A percentile compares a stretch with the other conserved stretches of the same genome.
Evolutionary conservation across 1,139 yeast genomes (phyloP).

Genomic region (Geotrichum cucujoidarum): DNA sequence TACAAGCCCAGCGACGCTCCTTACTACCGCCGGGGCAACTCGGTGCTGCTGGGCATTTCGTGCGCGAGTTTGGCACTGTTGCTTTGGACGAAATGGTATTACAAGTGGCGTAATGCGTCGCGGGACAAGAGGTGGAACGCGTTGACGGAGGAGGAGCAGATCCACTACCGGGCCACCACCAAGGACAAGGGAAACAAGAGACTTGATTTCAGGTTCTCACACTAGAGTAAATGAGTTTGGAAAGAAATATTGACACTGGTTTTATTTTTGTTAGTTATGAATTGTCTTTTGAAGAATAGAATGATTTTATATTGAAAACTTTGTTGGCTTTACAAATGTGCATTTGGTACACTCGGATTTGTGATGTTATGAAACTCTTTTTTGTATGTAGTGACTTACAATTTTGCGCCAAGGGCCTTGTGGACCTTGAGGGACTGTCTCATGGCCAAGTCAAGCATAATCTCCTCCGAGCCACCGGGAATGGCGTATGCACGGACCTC

Average conservation of each 20-base stretch:
- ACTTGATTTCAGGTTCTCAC: constrained; percentile 46
- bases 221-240: too few species aligned
- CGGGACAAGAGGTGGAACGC: constrained; percentile 46
- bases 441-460: constrained; percentile 42
- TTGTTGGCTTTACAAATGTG: too few species aligned
- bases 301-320: too few species aligned
- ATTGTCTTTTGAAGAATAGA: background rate
- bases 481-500: constrained; percentile 44
- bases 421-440: constrained; percentile 41
- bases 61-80: constrained; percentile 28
- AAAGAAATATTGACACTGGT: too few species aligned
- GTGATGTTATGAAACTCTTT: background rate
- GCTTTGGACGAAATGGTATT: constrained; percentile 36
- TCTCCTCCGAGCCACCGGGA: constrained; percentile 46
- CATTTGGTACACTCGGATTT: too few species aligned
- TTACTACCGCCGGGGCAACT: constrained; percentile 51
- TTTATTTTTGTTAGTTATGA: background rate
- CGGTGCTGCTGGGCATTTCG: constrained; percentile 41
- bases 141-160: constrained; percentile 46
- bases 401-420: constrained; percentile 39
- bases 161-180: constrained; percentile 42
- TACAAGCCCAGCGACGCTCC: constrained; percentile 56
- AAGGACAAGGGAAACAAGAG: constrained; percentile 52
- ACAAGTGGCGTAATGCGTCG: constrained; percentile 44
- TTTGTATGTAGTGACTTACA: constrained; percentile 24